These are phyloP conservation scores for Mortierella sp. DNA, from an alignment of 371 early-diverging fungal species.

Conservation along the genomic window DNA sequence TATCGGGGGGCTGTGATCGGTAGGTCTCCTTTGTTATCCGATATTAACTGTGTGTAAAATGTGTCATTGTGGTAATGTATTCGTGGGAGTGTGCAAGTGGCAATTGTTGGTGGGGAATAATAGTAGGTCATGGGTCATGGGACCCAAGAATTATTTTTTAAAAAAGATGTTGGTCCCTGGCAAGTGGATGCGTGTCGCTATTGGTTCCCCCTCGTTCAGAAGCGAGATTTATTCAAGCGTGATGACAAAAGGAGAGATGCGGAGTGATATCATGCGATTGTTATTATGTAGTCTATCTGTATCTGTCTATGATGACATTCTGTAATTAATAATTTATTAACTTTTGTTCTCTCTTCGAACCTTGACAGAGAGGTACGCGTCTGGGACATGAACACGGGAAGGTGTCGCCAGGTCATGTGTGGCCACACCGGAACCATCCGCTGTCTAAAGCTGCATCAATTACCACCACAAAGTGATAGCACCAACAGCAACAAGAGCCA, in stretches of 20 bases:
- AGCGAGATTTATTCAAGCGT: no score
- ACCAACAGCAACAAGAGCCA: constrained; percentile 31
- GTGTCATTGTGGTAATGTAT: background rate
- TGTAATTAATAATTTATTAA: constrained; percentile 15
- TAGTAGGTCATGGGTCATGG: no score
- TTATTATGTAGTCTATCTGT: constrained; percentile 1
- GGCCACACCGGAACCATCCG: constrained; percentile 96
- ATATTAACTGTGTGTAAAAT: no score
- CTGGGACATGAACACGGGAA: constrained; percentile 88
- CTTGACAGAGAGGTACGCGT: constrained; percentile 79
- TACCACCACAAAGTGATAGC: background rate
- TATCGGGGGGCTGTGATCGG: constrained; percentile 86
- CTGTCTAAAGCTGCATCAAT: constrained; percentile 77
- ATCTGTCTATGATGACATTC: constrained; percentile 45
- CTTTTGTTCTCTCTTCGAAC: constrained; percentile 10
- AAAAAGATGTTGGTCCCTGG: no score
- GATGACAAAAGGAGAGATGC: no score
- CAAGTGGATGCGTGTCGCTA: no score
- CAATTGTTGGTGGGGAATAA: no score
- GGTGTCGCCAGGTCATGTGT: constrained; percentile 78
- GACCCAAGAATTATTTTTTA: no score
- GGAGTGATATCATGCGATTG: constrained; percentile 8
- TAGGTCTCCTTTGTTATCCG: constrained; percentile 50
- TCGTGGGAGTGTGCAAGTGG: no score
- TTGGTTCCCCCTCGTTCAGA: no score